A percentile compares a stretch with the other conserved stretches of the same genome.
Evolutionary conservation across 164 flowering plant genomes (phyloP).

Genomic region (Dillenia suffruticosa): DNA sequence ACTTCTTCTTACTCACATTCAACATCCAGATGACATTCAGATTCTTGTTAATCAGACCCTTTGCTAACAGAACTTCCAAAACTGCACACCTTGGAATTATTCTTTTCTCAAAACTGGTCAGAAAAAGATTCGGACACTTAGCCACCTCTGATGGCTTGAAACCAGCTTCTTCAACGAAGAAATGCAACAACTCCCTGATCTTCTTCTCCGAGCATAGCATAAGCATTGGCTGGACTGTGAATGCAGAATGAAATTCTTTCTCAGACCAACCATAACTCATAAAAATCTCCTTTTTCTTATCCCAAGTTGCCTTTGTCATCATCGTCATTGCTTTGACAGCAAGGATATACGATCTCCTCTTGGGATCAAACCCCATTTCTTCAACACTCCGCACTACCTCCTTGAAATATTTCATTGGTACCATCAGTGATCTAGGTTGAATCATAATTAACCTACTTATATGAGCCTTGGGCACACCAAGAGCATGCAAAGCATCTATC

Average conservation of each 20-base stretch:
- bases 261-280: constrained; percentile 16
- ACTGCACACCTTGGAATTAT: constrained; percentile 17
- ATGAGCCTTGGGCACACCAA: constrained; percentile 1
- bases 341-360: not conserved
- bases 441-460: not conserved
- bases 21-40: not conserved
- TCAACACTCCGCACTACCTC: not conserved
- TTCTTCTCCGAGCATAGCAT: constrained; percentile 11
- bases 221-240: constrained; percentile 5
- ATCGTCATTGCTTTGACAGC: not conserved
- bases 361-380: constrained; percentile 7
- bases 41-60: constrained; percentile 8
- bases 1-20: not conserved
- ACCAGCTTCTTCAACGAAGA: constrained; percentile 6
- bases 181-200: constrained; percentile 2
- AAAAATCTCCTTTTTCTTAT: constrained; percentile 4
- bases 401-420: not conserved
- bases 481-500: not conserved
- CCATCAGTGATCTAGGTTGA: not conserved
- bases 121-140: constrained; percentile 4
- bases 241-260: constrained; percentile 7
- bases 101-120: constrained; percentile 17
- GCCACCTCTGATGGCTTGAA: constrained; percentile 4
- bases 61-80: constrained; percentile 4
- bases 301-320: not conserved